These are phyloP conservation scores for Beta lomatogona DNA, from an alignment of 179 eudicot genomes.

Conservation along the genomic window DNA sequence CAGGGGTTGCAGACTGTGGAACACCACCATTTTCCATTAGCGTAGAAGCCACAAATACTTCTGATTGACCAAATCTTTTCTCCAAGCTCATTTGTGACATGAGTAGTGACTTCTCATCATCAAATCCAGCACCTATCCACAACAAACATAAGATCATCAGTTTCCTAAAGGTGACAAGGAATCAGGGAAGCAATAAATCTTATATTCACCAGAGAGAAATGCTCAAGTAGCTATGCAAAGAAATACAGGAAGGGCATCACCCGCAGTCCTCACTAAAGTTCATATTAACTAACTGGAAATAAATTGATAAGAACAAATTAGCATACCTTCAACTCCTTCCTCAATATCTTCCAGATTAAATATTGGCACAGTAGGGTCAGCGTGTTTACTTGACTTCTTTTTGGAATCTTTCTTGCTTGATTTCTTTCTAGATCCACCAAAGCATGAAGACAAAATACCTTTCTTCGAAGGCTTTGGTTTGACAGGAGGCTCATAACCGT, in stretches of 20 bases:
- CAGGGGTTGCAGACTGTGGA: constrained; percentile 55
- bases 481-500: constrained; percentile 61
- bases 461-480: constrained; percentile 50
- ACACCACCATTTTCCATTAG: constrained; percentile 71
- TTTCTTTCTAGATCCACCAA: constrained; percentile 52
- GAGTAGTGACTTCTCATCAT: constrained; percentile 58
- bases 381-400: constrained; percentile 49
- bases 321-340: constrained; percentile 62
- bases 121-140: constrained; percentile 50
- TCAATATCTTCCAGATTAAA: constrained; percentile 64
- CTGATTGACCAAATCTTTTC: constrained; percentile 69
- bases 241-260: background rate
- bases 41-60: constrained; percentile 62
- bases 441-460: constrained; percentile 44
- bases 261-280: background rate
- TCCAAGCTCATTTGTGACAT: constrained; percentile 70
- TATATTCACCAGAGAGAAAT: background rate
- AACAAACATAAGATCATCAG: constrained; percentile 5
- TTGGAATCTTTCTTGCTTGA: constrained; percentile 57
- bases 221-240: background rate
- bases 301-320: background rate
- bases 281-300: no score
- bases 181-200: background rate
- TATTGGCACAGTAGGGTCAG: constrained; percentile 59
- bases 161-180: background rate